Evolutionary conservation across 176 grass and related monocot species (phyloP).

Genomic region (Rhipidocladum racemiflorum): DNA sequence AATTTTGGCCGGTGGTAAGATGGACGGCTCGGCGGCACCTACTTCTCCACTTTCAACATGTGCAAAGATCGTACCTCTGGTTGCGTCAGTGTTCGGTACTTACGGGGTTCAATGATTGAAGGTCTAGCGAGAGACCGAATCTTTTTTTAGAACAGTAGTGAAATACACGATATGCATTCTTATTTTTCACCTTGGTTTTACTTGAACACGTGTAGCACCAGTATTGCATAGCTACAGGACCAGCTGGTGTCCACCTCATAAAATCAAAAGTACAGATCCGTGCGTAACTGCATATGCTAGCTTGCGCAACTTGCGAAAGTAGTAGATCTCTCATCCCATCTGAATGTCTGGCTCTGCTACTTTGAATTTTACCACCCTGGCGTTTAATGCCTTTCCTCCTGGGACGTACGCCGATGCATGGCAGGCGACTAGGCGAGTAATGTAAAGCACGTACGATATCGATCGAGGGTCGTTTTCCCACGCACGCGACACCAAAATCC

Average conservation of each 20-base stretch:
- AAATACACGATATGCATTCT: neutral
- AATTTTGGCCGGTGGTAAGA: neutral
- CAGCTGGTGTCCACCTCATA: slow-evolving; percentile 16
- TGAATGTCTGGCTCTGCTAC: neutral
- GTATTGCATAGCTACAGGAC: neutral
- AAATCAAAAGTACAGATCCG: slow-evolving; percentile 24
- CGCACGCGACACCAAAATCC: neutral
- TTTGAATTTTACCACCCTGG: neutral
- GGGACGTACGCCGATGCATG: neutral
- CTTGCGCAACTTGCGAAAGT: neutral
- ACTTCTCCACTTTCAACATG: neutral
- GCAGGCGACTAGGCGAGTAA: too few relatives aligned
- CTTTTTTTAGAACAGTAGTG: neutral
- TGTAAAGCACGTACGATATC: neutral
- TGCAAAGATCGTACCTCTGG: neutral
- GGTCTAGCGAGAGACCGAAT: neutral
- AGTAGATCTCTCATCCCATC: neutral
- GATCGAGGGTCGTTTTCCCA: neutral
- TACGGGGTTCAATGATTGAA: neutral
- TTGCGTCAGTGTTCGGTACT: neutral
- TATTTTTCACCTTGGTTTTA: neutral
- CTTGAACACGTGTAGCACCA: neutral
- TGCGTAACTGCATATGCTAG: neutral
- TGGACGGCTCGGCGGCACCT: neutral
- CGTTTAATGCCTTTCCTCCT: neutral